Base-by-base conservation (phyloP, 176 grass and related monocot genomes). In the Carex myosuroides region DNA sequence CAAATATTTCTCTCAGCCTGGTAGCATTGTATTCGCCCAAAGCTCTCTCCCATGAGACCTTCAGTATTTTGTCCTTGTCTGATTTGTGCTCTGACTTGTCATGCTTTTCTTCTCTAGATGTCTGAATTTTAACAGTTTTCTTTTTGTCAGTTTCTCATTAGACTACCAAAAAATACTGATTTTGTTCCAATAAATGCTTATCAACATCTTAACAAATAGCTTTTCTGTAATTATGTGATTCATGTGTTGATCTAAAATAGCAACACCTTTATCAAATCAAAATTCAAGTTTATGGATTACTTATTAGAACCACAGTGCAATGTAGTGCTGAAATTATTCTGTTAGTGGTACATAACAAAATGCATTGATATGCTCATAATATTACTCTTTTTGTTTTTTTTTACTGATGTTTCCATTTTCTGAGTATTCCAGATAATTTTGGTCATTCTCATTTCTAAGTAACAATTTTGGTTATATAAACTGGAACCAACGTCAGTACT, bases 41-140 rank as follows among this genome's bases (percentile, higher is more conserved):
- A 18, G 64, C 74, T 13, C 89, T 92, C 79, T 93, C 91, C 96
- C 96, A 98, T n/a, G 91, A 93, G 79, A 93, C 96, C 89, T 94
- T 94, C 80, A 98, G 84, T 39, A 94, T 87, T 58, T 85, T 93
- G 29, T 87, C 83, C 59, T 89, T 90, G 63, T 94, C 88, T 37
- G 88, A 84, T 70, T 86, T 87, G 56, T 81, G 60, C 64, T 90
- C 63, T 30, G 85, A 53, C 11, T 26, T 33, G 58, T 65, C 90
- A 62, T 59, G 42, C 44, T 87, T 97, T 21, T 71, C 88, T 72
- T 84, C 70, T 74, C 50, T 70, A 68, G 77, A 79, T 4, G 64
- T 35, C 94, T 97, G 37, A 18, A 77, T 56, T 30, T 33, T 14
- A 54, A 56, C 4, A 70, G n/a, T 46, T 22, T 48, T 55, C 1